Base-by-base conservation (phyloP, 2,329 filamentous ascomycete genomes). In the Neocatenulostroma microsporum region DNA sequence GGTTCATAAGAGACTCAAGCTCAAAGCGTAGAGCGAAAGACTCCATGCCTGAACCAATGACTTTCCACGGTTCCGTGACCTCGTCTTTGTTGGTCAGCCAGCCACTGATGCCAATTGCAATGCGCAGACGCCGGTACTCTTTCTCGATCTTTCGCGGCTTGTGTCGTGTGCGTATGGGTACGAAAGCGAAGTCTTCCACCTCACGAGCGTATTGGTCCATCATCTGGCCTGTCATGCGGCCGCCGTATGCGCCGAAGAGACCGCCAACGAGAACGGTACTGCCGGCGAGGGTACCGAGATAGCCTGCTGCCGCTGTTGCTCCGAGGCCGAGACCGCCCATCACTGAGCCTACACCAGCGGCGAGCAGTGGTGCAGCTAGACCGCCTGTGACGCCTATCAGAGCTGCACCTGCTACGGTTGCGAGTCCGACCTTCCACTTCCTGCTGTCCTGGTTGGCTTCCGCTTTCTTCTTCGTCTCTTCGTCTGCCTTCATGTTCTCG, bases 221-320 rank as follows among this genome's bases (percentile, higher is more conserved):
- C 70, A 88, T 85, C 57, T 87, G 81, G 35, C 80, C 78, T 0
- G 83, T 84, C 71, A 94, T 88, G 23, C 80, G 76, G 1, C 81
- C 79, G 28, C 84, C 84, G 55, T 93, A 94, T n/a, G 91, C 84
- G 7, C 91, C 91, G 54, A 96, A 95, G 26, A 96, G 66, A 24
- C 82, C 78, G 12, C 88, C 89, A 20, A 94, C 81, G 27, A 87
- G 68, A 12, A 91, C 74, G 4, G 80, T 76, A 44, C 82, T 91
- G 24, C 88, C 80, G 2, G 86, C 82, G 53, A 95, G 70, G 13
- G 79, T 73, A 9, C 88, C 89, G 1, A 96, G 67, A 36, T 94
- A 77, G 1, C 78, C 78, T 14, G 87, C 85, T 9, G 85, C 82
- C 15, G 80, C 78, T 2, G 79, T 80, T 1, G 79, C 73, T 13